Evolutionary conservation across 2,329 filamentous ascomycete genomes (phyloP), one percentile per base, ranked within the genome.

Genomic region (Neopestalotiopsis clavispora): DNA sequence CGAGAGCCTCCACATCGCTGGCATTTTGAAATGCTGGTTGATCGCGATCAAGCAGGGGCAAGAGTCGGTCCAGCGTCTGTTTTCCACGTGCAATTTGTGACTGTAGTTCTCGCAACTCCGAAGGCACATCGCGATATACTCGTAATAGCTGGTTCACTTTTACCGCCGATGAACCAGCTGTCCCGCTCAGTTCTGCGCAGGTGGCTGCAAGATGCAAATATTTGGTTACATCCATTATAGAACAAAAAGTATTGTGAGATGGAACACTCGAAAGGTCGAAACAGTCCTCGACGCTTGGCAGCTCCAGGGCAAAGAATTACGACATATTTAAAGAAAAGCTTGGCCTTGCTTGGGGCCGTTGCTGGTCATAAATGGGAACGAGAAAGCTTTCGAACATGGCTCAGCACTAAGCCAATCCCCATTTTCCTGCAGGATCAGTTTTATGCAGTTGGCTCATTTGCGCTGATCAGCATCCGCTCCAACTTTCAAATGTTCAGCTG

Each of bases 31-130:
- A 69, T 7, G 57, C 65, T 2, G 69, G 69, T 9, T 34, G n/a
- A 20, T 71, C 69, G 58, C 69, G 56, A n/a, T 71, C 69, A 3
- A 71, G 56, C 34, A 67, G 56, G 17, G 69, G 38, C 5, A 71
- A 59, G 2, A 71, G 45, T 23, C 40, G 59, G 32, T 71, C 68
- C 20, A 71, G 57, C 6, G 52, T 56, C 40, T 67, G 68, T 45
- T 69, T 71, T 56, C 40, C 38, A 3, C 61, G 38, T 32, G 57
- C 62, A 14, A 57, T 13, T 5, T 69, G 67, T 23, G 65, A n/a
- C 17, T 66, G 64, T 17, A 71, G 59, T 20, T 62, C 30, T 30
- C 65, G 61, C 30, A 71, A n/a, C 56, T 69, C 59, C 20, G 40
- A 14, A 1, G 67, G 67, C 17, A 66, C 52, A n/a, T 69, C 69